Evolutionary conservation across 306 rosid genomes (phyloP).

Genomic region (Lathyrus sativus): DNA sequence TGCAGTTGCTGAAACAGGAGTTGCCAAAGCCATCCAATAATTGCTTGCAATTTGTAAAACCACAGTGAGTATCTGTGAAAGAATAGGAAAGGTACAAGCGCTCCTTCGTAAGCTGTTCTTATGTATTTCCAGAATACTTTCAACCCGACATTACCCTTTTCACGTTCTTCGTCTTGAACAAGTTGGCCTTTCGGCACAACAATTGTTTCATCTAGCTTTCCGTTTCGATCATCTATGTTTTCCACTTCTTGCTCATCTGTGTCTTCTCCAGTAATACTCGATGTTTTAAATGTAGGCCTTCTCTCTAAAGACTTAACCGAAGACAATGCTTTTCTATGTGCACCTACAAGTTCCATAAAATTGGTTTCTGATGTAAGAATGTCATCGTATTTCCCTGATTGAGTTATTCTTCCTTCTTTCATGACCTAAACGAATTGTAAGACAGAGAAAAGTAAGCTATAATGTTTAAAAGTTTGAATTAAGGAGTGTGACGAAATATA

Average conservation of each 20-base stretch:
- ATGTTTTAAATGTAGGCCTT: constrained; percentile 33
- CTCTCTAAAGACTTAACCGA: constrained; percentile 47
- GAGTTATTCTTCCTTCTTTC: constrained; percentile 81
- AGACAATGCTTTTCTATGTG: constrained; percentile 72
- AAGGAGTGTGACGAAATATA: not conserved
- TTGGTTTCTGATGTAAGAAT: constrained; percentile 66
- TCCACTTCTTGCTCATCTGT: constrained; percentile 41
- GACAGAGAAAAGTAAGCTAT: constrained; percentile 11
- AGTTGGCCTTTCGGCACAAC: constrained; percentile 62
- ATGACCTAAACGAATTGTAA: constrained; percentile 57
- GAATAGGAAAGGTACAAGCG: constrained; percentile 71
- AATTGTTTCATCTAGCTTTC: constrained; percentile 37
- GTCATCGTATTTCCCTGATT: constrained; percentile 71
- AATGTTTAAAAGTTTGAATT: not conserved
- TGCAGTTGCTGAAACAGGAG: constrained; percentile 59
- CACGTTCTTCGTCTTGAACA: constrained; percentile 91
- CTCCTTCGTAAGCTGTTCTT: constrained; percentile 72
- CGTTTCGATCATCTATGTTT: constrained; percentile 40
- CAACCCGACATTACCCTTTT: constrained; percentile 72
- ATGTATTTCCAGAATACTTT: constrained; percentile 71
- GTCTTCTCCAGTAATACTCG: constrained; percentile 31
- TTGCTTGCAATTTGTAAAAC: constrained; percentile 68
- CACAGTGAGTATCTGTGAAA: constrained; percentile 58
- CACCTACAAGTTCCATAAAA: constrained; percentile 80
- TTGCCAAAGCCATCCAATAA: constrained; percentile 90